Conservation (phyloP, 257 asterid species). For the Ehretia macrophylla region DNA sequence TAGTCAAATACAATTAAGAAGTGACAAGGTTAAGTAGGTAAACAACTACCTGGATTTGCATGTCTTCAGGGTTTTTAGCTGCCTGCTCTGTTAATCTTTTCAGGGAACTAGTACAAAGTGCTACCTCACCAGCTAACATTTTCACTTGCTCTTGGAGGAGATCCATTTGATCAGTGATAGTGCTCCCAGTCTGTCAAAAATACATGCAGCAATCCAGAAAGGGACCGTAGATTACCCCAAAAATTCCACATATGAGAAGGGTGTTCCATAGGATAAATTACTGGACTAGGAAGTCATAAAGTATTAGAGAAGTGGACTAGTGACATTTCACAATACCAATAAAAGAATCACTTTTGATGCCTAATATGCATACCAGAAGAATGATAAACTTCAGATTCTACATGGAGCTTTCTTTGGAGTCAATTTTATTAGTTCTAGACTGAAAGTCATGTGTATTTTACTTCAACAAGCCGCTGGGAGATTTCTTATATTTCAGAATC, state of each 20-base stretch:
- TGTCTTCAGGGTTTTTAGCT: slow-evolving; percentile 48
- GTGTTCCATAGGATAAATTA: background rate
- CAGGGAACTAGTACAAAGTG: slow-evolving; percentile 64
- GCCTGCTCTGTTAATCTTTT: slow-evolving; percentile 69
- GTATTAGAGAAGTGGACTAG: too few species aligned
- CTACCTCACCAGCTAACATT: slow-evolving; percentile 88
- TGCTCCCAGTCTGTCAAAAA: slow-evolving; percentile 61
- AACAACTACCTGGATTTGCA: slow-evolving; percentile 50
- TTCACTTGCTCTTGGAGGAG: slow-evolving; percentile 72
- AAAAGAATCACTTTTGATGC: too few species aligned
- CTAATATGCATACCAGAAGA: too few species aligned
- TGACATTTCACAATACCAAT: too few species aligned
- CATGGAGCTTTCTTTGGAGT: too few species aligned
- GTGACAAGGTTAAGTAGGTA: background rate
- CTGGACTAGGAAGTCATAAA: background rate
- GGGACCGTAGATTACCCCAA: background rate
- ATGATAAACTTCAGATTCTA: too few species aligned
- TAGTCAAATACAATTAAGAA: background rate
- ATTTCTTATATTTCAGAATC: too few species aligned
- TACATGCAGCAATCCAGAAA: slow-evolving; percentile 18
- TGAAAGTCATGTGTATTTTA: too few species aligned
- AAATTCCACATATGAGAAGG: background rate
- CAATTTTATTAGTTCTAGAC: too few species aligned
- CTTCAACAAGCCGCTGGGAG: too few species aligned
- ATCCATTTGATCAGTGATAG: slow-evolving; percentile 85